Percentiles rank a stretch among this genome's conserved stretches.
Evolutionary conservation across 495 filamentous ascomycete genomes (phyloP).

Genomic region (Mytilinidion resinicola): DNA sequence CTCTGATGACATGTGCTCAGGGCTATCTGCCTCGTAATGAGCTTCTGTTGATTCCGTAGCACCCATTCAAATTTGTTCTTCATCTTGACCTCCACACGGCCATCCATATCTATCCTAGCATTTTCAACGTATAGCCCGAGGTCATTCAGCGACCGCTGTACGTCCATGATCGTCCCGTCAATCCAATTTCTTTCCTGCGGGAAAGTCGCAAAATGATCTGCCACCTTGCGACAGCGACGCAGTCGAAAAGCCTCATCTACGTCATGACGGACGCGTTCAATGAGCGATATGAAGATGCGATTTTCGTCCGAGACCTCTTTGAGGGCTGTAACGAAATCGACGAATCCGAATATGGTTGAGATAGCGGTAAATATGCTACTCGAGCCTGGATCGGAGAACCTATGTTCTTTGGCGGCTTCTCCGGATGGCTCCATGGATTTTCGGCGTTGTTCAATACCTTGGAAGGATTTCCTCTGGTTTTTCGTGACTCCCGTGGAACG

Average conservation of each 20-base stretch:
- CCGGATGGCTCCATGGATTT: neutral
- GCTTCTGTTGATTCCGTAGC: constrained; percentile 28
- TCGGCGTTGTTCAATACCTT: neutral
- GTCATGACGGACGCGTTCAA: constrained; percentile 29
- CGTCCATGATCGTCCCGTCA: constrained; percentile 19
- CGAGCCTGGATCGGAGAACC: neutral
- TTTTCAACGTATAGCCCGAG: constrained; percentile 31
- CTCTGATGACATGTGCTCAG: constrained; percentile 31
- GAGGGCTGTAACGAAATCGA: constrained; percentile 24
- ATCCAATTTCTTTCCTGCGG: constrained; percentile 25
- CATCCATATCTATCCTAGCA: constrained; percentile 21
- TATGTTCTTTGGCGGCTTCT: constrained; percentile 1
- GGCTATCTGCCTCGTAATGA: constrained; percentile 16
- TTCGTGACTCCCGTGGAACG: too few species aligned
- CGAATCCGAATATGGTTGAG: constrained; percentile 28
- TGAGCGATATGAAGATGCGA: constrained; percentile 26
- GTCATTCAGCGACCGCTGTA: constrained; percentile 28
- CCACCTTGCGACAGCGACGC: constrained; percentile 3
- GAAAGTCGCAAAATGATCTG: constrained; percentile 9
- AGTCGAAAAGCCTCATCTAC: constrained; percentile 29
- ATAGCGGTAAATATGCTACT: constrained; percentile 18
- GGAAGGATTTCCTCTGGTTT: too few species aligned
- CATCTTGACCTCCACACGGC: constrained; percentile 19
- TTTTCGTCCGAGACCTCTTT: constrained; percentile 25
- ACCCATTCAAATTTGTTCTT: constrained; percentile 29